Evolutionary conservation across 1,139 yeast species (phyloP), one percentile per base, ranked within the genome.

Genomic region (Candida tetrigidarum): DNA sequence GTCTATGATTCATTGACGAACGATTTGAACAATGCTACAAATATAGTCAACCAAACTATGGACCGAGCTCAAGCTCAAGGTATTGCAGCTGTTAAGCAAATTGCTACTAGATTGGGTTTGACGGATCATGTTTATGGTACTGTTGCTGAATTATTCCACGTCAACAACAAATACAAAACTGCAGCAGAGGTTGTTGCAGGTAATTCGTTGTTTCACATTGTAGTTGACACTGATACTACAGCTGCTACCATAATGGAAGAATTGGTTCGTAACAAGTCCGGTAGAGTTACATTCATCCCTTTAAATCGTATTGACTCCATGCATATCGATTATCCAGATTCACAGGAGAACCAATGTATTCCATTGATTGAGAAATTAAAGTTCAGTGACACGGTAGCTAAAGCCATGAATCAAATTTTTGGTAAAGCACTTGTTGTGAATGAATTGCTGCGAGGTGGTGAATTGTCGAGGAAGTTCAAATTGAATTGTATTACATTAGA

Each of bases 181-280:
- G 96, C 97, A 0, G 86, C 87, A 1, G 97, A 92, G 59, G 93
- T 87, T 5, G 80, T 90, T 38, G 97, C 96, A 11, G 98, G 98
- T 2, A 84, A 81, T 50, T 79, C 96, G 2, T 68, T 93, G 41
- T 92, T 91, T 59, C 91, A 93, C 62, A 81, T 92, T 32, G 95
- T 93, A 12, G 98, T 93, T 12, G 97, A 91, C 58, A 83, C 78
- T 38, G 97, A 92, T 54, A 83, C 79, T 39, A 89, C 97, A 1
- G 98, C 98, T 0, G 75, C 90, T 4, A 60, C 78, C 11, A 64
- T 93, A 3, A 86, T 93, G 85, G 84, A 85, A 39, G 95, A 89
- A 58, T 69, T 93, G 48, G 74, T 76, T n/a, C 74, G 87, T 44
- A 81, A 79, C 46, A 83, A 80, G 50, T 75, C 83, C 4, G 98